Percentiles rank a stretch among this genome's conserved stretches.
Conservation (phyloP, 2,329 filamentous ascomycete genomes). For the Ceratocystiopsis minuta region DNA sequence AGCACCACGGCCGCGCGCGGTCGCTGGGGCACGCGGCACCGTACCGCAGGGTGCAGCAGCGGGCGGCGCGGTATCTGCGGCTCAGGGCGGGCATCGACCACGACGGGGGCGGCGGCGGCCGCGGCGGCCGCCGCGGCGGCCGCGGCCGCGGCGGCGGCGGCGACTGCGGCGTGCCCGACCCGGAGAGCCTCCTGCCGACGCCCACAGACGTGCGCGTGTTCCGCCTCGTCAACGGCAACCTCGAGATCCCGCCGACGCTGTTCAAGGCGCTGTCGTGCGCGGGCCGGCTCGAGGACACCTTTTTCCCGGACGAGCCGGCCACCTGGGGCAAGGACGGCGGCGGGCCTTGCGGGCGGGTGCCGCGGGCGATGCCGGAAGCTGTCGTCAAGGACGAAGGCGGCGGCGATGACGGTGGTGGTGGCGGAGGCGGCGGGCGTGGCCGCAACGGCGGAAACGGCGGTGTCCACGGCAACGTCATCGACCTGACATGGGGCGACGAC, state of each 20-base stretch:
- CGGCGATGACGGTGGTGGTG: too few relatives aligned
- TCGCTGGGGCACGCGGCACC: slow-evolving; percentile 2
- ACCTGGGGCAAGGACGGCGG: not conserved
- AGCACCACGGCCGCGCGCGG: not conserved
- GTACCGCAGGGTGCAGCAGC: slow-evolving; percentile 1
- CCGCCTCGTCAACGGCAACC: slow-evolving; percentile 8
- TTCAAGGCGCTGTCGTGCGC: slow-evolving; percentile 6
- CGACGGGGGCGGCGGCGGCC: not conserved
- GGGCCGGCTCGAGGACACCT: slow-evolving; percentile 5
- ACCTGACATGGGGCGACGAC: too few relatives aligned
- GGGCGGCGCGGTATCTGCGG: slow-evolving; percentile 2
- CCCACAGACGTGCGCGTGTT: slow-evolving; percentile 3
- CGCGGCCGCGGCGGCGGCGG: not conserved
- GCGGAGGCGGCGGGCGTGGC: too few relatives aligned
- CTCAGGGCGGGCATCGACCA: too few relatives aligned
- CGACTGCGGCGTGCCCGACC: not conserved
- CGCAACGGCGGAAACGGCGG: too few relatives aligned
- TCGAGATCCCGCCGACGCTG: slow-evolving; percentile 5
- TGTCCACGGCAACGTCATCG: too few relatives aligned
- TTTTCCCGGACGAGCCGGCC: slow-evolving; percentile 6
- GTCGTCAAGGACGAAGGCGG: too few relatives aligned
- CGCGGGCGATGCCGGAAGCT: too few relatives aligned
- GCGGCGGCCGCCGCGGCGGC: not conserved
- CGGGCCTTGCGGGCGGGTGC: too few relatives aligned
- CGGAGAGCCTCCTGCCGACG: slow-evolving; percentile 1